A percentile compares a stretch with the other conserved stretches of the same genome.
Conservation (phyloP, 179 eudicot species). For the Silene vulgaris region DNA sequence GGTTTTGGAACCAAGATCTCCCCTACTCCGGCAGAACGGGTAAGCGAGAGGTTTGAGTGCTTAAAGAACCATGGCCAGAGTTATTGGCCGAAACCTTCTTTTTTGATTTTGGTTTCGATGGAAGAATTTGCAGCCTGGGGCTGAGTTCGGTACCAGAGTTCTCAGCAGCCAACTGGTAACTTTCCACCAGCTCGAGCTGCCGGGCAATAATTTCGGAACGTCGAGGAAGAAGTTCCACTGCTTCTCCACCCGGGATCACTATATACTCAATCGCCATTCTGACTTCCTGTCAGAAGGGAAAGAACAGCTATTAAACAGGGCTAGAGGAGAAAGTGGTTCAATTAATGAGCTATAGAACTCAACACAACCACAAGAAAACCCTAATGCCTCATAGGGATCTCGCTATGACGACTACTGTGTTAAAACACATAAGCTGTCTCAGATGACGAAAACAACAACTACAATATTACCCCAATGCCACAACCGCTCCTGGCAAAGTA, state of each 20-base stretch:
- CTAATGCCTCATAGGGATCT: too few relatives aligned
- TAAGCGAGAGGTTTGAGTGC: conserved; percentile 36
- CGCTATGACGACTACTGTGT: too few relatives aligned
- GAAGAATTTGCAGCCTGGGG: conserved; percentile 89
- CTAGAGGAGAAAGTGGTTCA: background rate
- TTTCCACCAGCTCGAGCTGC: conserved; percentile 84
- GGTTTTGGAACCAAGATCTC: background rate
- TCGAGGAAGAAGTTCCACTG: conserved; percentile 95
- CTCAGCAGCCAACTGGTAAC: conserved; percentile 86
- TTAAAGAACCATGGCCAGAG: conserved; percentile 26
- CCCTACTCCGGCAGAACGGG: conserved; percentile 65
- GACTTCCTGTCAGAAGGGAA: conserved; percentile 53
- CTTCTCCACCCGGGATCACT: conserved; percentile 94
- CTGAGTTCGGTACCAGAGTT: conserved; percentile 80
- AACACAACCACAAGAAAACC: too few relatives aligned
- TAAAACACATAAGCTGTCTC: background rate
- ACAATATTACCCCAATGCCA: too few relatives aligned
- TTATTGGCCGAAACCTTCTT: conserved; percentile 31
- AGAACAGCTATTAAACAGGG: conserved; percentile 1
- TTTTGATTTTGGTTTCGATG: conserved; percentile 48
- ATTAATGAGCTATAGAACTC: too few relatives aligned
- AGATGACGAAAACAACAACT: background rate
- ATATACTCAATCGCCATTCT: conserved; percentile 94
- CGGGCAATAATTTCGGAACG: conserved; percentile 81
- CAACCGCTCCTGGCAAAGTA: too few relatives aligned